Conservation (phyloP, 306 rosid species). For the Pueraria montana region DNA sequence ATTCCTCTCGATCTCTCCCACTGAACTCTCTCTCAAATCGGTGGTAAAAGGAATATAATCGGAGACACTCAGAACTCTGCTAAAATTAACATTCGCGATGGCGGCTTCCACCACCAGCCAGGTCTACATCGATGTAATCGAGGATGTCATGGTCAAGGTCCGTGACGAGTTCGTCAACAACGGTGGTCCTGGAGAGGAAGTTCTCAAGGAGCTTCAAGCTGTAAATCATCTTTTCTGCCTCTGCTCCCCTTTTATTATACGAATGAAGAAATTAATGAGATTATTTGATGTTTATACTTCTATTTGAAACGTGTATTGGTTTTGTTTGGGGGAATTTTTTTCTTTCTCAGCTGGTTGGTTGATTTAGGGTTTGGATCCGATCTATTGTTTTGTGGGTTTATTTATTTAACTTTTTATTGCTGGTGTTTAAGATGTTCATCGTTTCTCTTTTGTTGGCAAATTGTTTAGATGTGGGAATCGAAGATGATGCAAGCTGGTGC, state of each 20-base stretch:
- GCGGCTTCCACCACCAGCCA: slow-evolving; percentile 81
- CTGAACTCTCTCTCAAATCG: slow-evolving; percentile 36
- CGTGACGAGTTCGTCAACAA: slow-evolving; percentile 87
- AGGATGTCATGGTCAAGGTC: slow-evolving; percentile 92
- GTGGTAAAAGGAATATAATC: slow-evolving; percentile 23
- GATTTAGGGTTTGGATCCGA: slow-evolving; percentile 68
- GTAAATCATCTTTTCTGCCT: slow-evolving; percentile 56
- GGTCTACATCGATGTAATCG: slow-evolving; percentile 90
- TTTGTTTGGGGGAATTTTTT: background rate
- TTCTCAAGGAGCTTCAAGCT: slow-evolving; percentile 98
- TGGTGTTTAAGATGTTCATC: background rate
- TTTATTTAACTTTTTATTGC: background rate
- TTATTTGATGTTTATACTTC: background rate
- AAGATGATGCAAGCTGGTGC: slow-evolving; percentile 93
- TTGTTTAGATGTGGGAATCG: slow-evolving; percentile 87
- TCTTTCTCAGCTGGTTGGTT: slow-evolving; percentile 35
- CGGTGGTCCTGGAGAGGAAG: slow-evolving; percentile 93
- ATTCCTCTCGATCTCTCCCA: slow-evolving; percentile 37
- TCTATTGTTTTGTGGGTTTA: slow-evolving; percentile 25
- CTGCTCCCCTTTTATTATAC: background rate
- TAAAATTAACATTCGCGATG: slow-evolving; percentile 53
- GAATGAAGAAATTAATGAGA: background rate
- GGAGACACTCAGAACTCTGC: slow-evolving; percentile 43
- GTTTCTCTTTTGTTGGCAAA: slow-evolving; percentile 38
- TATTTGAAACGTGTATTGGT: background rate